Conservation (phyloP, 441 rosid species). For the Populus tomentosa region DNA sequence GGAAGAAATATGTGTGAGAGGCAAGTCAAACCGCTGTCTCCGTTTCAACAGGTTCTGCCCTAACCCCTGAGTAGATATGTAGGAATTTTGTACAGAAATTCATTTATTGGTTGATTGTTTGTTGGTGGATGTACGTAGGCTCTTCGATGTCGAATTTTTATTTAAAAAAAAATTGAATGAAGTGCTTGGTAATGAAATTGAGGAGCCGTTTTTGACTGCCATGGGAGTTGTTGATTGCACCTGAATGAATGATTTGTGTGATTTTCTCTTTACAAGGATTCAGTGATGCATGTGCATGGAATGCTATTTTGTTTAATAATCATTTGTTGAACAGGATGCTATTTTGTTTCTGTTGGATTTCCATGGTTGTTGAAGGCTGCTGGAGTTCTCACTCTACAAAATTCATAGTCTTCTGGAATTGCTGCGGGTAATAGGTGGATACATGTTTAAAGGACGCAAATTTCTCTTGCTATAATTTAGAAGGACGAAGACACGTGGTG, state of each 20-base stretch:
- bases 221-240: not conserved
- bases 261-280: too few relatives aligned
- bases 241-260: too few relatives aligned
- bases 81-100: constrained; percentile 47
- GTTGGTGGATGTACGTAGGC: constrained; percentile 17
- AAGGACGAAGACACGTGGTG: not conserved
- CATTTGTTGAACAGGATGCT: too few relatives aligned
- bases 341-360: too few relatives aligned
- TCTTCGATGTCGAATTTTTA: not conserved
- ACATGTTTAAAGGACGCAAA: not conserved
- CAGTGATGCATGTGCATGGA: too few relatives aligned
- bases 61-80: constrained; percentile 19
- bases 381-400: too few relatives aligned
- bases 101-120: constrained; percentile 55
- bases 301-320: too few relatives aligned
- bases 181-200: not conserved
- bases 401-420: too few relatives aligned
- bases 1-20: not conserved
- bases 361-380: too few relatives aligned
- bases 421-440: too few relatives aligned
- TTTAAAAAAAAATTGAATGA: not conserved
- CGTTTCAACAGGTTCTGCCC: constrained; percentile 8
- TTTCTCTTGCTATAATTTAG: not conserved
- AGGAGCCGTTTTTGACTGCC: not conserved
- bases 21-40: not conserved